Base-by-base conservation (phyloP, 805 yeast genomes). In the Jamesozyma gamospora region DNA sequence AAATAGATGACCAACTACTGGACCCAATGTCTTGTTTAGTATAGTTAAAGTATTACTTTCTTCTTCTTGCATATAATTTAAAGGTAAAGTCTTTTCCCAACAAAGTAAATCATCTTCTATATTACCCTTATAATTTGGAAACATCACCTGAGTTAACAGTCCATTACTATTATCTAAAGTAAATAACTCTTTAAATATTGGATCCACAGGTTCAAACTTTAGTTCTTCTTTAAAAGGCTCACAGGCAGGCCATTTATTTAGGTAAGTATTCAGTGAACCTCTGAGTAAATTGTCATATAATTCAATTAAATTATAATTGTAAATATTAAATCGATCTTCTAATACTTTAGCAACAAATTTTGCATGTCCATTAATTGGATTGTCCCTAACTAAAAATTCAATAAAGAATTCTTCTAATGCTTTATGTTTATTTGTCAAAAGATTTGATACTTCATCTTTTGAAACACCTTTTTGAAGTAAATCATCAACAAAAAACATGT, bases 1-100 rank as follows among this genome's bases (percentile, higher is more conserved):
- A 60, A 75, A 87, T 39, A 87, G 55, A 36, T 71, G 74, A 25
- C 74, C 64, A 6, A 77, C 51, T 3, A 75, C 62, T 1, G 87
- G 87, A 16, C 70, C 74, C 34, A 72, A 48, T 1, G 56, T 34
- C 34, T 60, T 53, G 46, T 62, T 63, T 18, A 72, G 44, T 29
- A 53, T 47, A 17, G 44, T 43, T 44, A 55, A 34, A 17, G 44
- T 37, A 34, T 40, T 50, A 27, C 39, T 40, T 10, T 49, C 49
- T 12, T 53, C 47, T 4, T 25, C 7, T 2, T 44, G 45, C 2
- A 44, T 37, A 2, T 34, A 25, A 11, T 35, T 12, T 10, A 39
- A 13, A 2, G 56, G 56, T 28, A 57, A 26, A 5, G 51, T 45
- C 21, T 52, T 46, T 36, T 60, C 63, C 55, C 60, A 58, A 39